Evolutionary conservation across 257 asterid genomes (phyloP).

Genomic region (Cinchona pubescens): DNA sequence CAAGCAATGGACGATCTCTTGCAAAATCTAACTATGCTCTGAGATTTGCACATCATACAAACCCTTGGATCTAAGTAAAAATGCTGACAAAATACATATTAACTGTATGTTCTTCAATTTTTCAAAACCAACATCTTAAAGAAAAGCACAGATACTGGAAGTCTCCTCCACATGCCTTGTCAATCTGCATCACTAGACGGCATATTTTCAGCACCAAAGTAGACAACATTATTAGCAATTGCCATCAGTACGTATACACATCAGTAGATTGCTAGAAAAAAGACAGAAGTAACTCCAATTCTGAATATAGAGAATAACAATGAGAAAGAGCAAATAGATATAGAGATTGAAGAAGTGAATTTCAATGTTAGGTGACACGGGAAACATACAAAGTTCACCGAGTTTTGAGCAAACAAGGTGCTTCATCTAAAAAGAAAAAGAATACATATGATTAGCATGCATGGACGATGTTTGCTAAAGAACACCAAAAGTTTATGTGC

Average conservation of each 20-base stretch:
- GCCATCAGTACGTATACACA: not conserved
- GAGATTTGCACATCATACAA: slow-evolving; percentile 1
- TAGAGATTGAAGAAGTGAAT: not conserved
- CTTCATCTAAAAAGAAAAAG: not conserved
- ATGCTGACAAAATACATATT: not conserved
- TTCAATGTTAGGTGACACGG: not conserved
- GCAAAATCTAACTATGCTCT: not conserved
- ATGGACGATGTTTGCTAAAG: not conserved
- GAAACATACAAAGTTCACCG: not conserved
- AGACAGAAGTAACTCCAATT: not conserved
- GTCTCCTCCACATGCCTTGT: slow-evolving; percentile 1
- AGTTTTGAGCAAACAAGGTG: not conserved
- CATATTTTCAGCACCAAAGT: not conserved
- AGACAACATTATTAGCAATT: not conserved
- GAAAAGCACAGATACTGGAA: not conserved
- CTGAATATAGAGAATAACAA: not conserved
- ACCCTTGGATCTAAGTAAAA: not conserved
- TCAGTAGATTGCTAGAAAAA: not conserved
- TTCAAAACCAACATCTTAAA: slow-evolving; percentile 1
- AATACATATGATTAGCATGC: not conserved
- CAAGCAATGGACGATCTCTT: not conserved
- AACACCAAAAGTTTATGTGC: not conserved
- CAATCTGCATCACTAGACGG: slow-evolving; percentile 7
- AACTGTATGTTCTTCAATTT: not conserved
- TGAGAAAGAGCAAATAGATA: not conserved